These are phyloP conservation scores for Mycena sp. DNA, from an alignment of 1,284 basidiomycete species.

Conservation along the genomic window DNA sequence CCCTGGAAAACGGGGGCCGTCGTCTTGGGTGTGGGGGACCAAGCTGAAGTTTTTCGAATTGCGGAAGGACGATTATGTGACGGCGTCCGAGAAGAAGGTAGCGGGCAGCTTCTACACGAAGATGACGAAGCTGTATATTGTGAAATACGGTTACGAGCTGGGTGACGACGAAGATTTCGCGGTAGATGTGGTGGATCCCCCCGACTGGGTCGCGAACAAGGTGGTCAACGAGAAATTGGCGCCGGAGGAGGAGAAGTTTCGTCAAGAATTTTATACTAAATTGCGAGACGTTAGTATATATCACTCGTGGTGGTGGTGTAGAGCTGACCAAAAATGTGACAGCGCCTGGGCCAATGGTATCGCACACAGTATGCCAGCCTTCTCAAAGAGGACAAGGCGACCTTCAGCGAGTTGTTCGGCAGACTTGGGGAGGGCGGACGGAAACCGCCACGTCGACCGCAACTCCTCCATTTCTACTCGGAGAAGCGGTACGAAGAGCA, in stretches of 20 bases:
- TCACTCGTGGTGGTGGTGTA: too few species aligned
- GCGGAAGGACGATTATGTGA: background rate
- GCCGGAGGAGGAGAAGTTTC: too few species aligned
- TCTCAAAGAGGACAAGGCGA: background rate
- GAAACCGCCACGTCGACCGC: background rate
- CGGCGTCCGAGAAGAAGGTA: background rate
- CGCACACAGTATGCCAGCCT: background rate
- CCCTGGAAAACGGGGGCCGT: background rate
- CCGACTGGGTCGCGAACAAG: background rate
- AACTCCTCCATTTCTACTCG: slow-evolving; percentile 3
- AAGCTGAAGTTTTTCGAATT: background rate
- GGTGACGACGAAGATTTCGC: background rate
- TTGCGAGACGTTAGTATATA: too few species aligned
- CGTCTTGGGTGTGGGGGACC: slow-evolving; percentile 5
- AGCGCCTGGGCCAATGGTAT: slow-evolving; percentile 6
- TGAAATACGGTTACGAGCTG: background rate
- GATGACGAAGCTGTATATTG: background rate
- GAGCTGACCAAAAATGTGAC: too few species aligned
- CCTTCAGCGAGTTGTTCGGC: background rate
- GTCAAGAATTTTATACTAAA: too few species aligned
- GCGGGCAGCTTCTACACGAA: background rate
- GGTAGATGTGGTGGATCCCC: background rate
- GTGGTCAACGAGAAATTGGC: background rate
- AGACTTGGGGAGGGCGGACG: background rate
- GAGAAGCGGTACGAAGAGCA: background rate